These are phyloP conservation scores for Paracoccidioides brasiliensis DNA, from an alignment of 2,329 filamentous ascomycete genomes.

Conservation along the genomic window DNA sequence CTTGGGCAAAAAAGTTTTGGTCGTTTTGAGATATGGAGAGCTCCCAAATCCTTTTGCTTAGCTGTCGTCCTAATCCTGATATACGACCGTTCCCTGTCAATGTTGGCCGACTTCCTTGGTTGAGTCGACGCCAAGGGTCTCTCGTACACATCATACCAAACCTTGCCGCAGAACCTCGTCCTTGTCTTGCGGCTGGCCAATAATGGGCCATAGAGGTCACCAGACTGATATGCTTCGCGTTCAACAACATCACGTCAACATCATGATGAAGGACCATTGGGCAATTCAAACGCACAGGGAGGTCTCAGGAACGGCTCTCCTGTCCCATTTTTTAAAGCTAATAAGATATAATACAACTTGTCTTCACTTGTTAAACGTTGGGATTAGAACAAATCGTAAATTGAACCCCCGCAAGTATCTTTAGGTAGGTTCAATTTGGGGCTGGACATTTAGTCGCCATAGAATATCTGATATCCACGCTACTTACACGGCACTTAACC, in stretches of 20 bases:
- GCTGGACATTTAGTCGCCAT: constrained; percentile 1
- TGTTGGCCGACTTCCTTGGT: background rate
- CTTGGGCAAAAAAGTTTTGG: background rate
- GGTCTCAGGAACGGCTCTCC: background rate
- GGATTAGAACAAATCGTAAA: background rate
- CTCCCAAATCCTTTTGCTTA: background rate
- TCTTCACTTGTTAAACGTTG: background rate
- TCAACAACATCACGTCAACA: background rate
- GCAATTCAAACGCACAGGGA: background rate
- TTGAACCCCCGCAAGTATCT: background rate
- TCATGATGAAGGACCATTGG: background rate
- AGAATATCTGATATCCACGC: background rate
- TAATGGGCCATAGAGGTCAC: background rate
- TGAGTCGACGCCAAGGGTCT: background rate
- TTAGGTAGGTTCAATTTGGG: background rate
- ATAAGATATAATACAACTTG: background rate
- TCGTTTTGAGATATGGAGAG: background rate
- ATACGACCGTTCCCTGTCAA: background rate
- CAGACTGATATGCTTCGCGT: background rate
- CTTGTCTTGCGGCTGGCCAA: background rate
- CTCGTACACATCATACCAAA: background rate
- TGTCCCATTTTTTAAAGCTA: background rate
- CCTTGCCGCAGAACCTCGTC: background rate
- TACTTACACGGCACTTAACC: background rate
- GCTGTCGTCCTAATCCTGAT: background rate